Evolutionary conservation across 176 grass and related monocot genomes (phyloP).

Genomic region (Pharus latifolius): DNA sequence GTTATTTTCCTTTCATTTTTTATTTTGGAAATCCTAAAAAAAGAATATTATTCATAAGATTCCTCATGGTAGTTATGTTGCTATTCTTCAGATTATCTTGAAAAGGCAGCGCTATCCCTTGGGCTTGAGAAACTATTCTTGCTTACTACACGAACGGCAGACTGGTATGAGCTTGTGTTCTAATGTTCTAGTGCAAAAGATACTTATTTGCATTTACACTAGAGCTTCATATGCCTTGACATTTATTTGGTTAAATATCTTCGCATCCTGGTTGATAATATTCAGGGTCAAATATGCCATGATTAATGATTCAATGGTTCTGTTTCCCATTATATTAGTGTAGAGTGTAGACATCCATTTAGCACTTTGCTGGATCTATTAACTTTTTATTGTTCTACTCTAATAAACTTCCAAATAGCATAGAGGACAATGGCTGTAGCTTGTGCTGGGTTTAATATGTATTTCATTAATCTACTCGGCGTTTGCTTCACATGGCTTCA

Average conservation of each 20-base stretch:
- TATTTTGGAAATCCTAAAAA: not conserved
- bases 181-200: not conserved
- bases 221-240: not conserved
- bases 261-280: not conserved
- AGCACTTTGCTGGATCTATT: not conserved
- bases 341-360: not conserved
- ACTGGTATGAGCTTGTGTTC: slow-evolving; percentile 53
- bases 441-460: not conserved
- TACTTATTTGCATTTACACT: not conserved
- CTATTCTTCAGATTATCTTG: slow-evolving; percentile 69
- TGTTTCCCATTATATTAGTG: not conserved
- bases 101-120: slow-evolving; percentile 58
- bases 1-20: not conserved
- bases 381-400: not conserved
- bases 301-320: not conserved
- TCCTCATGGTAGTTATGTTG: not conserved
- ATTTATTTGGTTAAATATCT: not conserved
- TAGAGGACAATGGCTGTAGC: not conserved
- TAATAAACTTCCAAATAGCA: not conserved
- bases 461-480: not conserved
- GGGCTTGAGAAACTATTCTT: slow-evolving; percentile 84
- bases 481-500: not conserved
- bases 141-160: slow-evolving; percentile 76
- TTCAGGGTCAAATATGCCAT: not conserved
- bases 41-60: not conserved